Base-by-base conservation (phyloP, 768 basidiomycete species). In the Russula emetica region DNA sequence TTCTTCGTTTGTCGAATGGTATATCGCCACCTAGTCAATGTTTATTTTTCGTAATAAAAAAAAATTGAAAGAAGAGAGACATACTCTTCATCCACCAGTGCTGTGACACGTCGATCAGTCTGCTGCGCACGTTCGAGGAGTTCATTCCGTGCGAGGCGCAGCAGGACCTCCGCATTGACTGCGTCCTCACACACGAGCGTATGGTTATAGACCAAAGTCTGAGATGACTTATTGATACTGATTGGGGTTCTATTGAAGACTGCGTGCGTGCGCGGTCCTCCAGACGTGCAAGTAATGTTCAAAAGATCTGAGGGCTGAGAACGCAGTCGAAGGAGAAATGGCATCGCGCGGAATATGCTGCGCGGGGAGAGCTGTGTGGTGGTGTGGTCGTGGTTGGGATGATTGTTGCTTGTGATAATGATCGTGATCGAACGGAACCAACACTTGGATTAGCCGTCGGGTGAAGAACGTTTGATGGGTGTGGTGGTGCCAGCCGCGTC, bases 81-180 rank as follows among this genome's bases (percentile, higher is more conserved):
- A 52, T 70, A 90, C 89, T 81, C 78, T 71, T 91, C 89, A 47
- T 90, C 83, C 3, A 85, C 80, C 59, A 91, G 78, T 1, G 82
- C 83, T 68, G 85, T 85, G 4, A 80, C 84, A 18, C 83, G 85
- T 22, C 81, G 66, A 10, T 70, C 67, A 2, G 75, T 73, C 53
- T 86, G 79, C 32, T 84, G 81, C 5, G 78, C 81, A 14, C 85
- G 75, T 55, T 91, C 74, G 16, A 91, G 77, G 60, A 79, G 30
- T 6, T 60, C 66, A 32, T 64, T 56, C 34, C 66, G 63, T 18
- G 58, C 58, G 42, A 67, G 49, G 13, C 58, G 58, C 40, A 67
- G 34, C 18, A 67, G 58, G 5, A 60, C 54, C 54, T 60, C 63
- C 24, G 62, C 63, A 13, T 65, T 64, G 47, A 67, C 66, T 5